Conservation (phyloP, 139 green algal genomes). For the Trebouxia sp. region DNA sequence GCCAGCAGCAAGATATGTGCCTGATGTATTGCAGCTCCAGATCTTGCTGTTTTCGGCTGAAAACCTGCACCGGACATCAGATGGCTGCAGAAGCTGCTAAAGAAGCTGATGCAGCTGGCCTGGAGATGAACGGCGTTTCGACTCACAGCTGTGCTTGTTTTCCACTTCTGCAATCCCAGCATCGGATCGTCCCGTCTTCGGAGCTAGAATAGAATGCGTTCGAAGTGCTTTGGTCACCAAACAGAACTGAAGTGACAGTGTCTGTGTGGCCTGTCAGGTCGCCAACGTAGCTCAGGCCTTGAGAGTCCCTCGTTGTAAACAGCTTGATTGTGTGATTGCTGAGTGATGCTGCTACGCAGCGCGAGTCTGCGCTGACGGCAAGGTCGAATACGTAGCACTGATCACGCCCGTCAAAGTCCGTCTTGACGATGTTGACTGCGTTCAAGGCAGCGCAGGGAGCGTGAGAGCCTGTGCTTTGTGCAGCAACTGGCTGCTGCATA, state of each 20-base stretch:
- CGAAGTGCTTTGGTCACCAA: conserved; percentile 40
- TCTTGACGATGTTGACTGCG: conserved; percentile 23
- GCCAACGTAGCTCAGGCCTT: background rate
- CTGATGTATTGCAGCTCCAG: conserved; percentile 45
- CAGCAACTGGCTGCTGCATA: background rate
- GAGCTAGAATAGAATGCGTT: conserved; percentile 57
- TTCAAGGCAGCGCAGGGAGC: background rate
- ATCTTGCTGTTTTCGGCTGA: conserved; percentile 45
- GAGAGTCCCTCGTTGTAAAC: background rate
- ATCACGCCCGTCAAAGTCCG: conserved; percentile 56
- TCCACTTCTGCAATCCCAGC: conserved; percentile 65
- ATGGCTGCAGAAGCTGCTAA: too few relatives aligned
- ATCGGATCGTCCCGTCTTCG: conserved; percentile 60
- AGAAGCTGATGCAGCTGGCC: too few relatives aligned
- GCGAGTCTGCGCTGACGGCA: conserved; percentile 43
- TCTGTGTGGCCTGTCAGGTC: background rate
- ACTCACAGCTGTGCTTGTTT: background rate
- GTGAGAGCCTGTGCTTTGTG: background rate
- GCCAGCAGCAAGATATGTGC: conserved; percentile 63
- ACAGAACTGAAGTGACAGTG: conserved; percentile 50
- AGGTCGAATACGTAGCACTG: conserved; percentile 71
- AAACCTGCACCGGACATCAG: conserved; percentile 33
- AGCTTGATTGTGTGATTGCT: conserved; percentile 2
- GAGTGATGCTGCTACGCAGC: conserved; percentile 16
- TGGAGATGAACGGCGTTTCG: background rate